These are phyloP conservation scores for Russula earlei DNA, from an alignment of 768 basidiomycete genomes.

Conservation along the genomic window DNA sequence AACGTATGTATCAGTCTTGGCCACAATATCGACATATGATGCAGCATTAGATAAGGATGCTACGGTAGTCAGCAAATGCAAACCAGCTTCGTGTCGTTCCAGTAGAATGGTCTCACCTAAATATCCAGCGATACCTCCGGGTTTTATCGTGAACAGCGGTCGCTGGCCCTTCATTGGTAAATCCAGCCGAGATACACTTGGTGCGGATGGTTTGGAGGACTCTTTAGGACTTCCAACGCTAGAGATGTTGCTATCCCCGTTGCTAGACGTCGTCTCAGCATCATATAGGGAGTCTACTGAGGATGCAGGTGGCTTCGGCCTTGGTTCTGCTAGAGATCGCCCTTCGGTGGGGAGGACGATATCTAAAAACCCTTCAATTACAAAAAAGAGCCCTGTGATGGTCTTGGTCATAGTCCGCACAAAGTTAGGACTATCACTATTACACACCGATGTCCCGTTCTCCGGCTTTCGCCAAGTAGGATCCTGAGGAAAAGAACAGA, in stretches of 20 bases:
- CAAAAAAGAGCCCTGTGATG: conserved; percentile 70
- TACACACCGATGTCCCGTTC: conserved; percentile 72
- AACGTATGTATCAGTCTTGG: conserved; percentile 98
- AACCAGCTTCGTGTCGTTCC: not conserved
- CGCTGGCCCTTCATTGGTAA: conserved; percentile 38
- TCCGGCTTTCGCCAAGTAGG: conserved; percentile 78
- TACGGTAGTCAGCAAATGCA: conserved; percentile 25
- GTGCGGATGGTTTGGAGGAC: conserved; percentile 6
- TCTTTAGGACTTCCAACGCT: conserved; percentile 7
- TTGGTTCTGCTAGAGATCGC: not conserved
- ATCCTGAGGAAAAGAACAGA: conserved; percentile 82
- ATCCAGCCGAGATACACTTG: conserved; percentile 28
- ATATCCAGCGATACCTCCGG: conserved; percentile 97
- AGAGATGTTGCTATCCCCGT: conserved; percentile 10
- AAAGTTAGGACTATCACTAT: not conserved
- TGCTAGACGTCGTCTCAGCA: conserved; percentile 11
- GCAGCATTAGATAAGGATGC: conserved; percentile 86
- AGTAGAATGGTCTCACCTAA: conserved; percentile 44
- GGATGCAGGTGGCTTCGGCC: conserved; percentile 9
- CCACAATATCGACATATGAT: conserved; percentile 93
- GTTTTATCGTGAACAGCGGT: conserved; percentile 86
- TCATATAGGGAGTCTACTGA: conserved; percentile 14
- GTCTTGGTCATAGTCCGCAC: not conserved
- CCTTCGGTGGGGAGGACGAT: conserved; percentile 61
- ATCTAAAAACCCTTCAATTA: conserved; percentile 93